Base-by-base conservation (phyloP, 352 stramenopile genomes). In the Thraustochytrium sp. region DNA sequence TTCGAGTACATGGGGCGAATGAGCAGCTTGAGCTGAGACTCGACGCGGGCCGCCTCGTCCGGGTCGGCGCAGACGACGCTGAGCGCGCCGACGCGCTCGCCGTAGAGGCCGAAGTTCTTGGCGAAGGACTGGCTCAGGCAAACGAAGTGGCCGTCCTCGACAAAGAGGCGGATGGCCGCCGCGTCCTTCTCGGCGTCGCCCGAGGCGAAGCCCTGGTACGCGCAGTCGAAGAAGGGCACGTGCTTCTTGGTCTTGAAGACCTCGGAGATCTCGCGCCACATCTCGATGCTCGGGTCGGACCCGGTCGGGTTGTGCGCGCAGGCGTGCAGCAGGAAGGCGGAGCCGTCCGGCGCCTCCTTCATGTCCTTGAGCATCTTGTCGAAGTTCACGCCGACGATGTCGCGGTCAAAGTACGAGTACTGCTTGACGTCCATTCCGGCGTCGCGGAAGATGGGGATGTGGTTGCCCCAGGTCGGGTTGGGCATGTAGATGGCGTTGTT, bases 71-170 rank as follows among this genome's bases (percentile, higher is more conserved):
- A 96, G 68, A 99, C 96, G 37, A 99, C 91, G 44, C 92, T 98
- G 63, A 99, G 89, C 37, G 96, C 93, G 61, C 97, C 97, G 34
- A 99, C 93, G 86, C 97, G 90, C 87, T 99, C 95, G 74, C 97
- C 97, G 89, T 99, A 99, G 13, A 99, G 92, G 78, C 97, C 97
- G 88, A 99, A 99, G 93, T 99, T 99, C 91, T 99, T 99, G 53
- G 96, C 97, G 89, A 98, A 99, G 86, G 93, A 98, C 91, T 99
- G 97, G 46, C 94, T 94, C 68, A 99, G 88, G 21, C 97, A 88
- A 86, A 99, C 91, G 82, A 97, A 94, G 90, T 99, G 96, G 40
- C 97, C 97, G 77, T 99, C 94, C 75, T 97, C 94, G 4, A 99
- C 97, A 89, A 99, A 99, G 88, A 97, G 91, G 51, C 97, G 92